Percentiles rank a stretch among this genome's conserved stretches.
Conservation (phyloP, 1,139 yeast genomes). For the Suhomyces guaymorum region DNA sequence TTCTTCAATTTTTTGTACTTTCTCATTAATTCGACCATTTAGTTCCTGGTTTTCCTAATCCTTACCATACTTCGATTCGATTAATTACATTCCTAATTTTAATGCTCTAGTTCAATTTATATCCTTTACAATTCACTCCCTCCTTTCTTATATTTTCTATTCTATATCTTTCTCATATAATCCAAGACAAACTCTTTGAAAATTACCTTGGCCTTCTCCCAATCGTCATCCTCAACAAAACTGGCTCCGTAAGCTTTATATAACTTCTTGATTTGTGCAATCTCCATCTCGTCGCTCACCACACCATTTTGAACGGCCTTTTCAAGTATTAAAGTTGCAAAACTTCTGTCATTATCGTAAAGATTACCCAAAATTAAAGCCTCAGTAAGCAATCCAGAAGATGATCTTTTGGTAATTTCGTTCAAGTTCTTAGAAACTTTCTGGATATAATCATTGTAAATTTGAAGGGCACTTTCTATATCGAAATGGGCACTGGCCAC, state of each 20-base stretch:
- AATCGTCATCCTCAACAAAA: conserved; percentile 32
- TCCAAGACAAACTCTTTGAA: conserved; percentile 20
- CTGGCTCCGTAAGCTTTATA: conserved; percentile 63
- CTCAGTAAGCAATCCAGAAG: conserved; percentile 53
- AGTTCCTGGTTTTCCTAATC: too few species aligned
- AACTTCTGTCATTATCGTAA: conserved; percentile 55
- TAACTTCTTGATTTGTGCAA: conserved; percentile 42
- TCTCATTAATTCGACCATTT: too few species aligned
- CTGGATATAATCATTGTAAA: conserved; percentile 54
- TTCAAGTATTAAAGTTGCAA: conserved; percentile 61
- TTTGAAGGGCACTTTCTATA: conserved; percentile 44
- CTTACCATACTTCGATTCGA: too few species aligned
- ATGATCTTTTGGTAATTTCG: conserved; percentile 36
- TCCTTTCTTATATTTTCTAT: too few species aligned
- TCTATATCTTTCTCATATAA: too few species aligned
- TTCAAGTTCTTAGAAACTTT: conserved; percentile 39
- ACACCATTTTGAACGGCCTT: conserved; percentile 51
- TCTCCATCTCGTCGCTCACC: conserved; percentile 45
- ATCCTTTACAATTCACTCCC: too few species aligned
- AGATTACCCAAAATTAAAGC: conserved; percentile 52
- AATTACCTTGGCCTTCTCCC: conserved; percentile 32
- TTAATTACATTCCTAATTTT: too few species aligned
- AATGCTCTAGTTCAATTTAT: too few species aligned
- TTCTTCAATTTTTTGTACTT: too few species aligned
- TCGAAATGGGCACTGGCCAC: conserved; percentile 49